A percentile compares a stretch with the other conserved stretches of the same genome.
These are phyloP conservation scores for Diaporthe australafricana DNA, from an alignment of 2,329 filamentous ascomycete genomes.

Conservation along the genomic window DNA sequence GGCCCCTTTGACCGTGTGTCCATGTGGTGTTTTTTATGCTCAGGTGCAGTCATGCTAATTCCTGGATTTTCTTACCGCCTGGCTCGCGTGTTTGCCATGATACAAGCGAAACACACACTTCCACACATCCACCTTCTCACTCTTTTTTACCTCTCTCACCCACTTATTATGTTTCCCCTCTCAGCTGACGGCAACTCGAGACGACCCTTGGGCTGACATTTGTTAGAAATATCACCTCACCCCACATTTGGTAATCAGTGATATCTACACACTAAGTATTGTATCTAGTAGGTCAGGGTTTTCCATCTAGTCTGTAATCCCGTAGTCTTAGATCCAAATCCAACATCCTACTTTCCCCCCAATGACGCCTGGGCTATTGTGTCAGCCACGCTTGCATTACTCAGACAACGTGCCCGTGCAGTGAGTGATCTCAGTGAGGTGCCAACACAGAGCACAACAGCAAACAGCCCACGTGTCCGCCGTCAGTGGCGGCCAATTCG, in stretches of 20 bases:
- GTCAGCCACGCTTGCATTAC: constrained; percentile 22
- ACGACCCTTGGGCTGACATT: constrained; percentile 7
- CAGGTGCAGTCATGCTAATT: neutral
- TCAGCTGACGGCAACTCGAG: constrained; percentile 15
- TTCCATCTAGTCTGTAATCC: constrained; percentile 5
- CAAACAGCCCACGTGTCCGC: neutral
- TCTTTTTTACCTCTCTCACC: no score
- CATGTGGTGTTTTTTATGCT: neutral
- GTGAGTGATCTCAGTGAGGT: neutral
- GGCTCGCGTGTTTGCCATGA: constrained; percentile 1
- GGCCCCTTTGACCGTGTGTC: constrained; percentile 9
- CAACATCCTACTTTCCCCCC: neutral
- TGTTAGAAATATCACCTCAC: constrained; percentile 11
- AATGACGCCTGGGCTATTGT: neutral
- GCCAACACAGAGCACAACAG: neutral
- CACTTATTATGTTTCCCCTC: neutral
- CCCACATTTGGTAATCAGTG: neutral
- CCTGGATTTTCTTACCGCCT: constrained; percentile 11
- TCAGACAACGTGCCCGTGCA: neutral
- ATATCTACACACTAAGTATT: neutral
- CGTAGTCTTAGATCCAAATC: neutral
- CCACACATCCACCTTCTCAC: neutral
- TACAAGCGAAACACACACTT: constrained; percentile 10
- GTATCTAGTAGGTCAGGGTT: neutral
- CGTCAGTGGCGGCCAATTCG: neutral